phyloP scores from a whole-genome alignment of 2,329 filamentous ascomycete species.

The Penicillium brevicompactum region DNA sequence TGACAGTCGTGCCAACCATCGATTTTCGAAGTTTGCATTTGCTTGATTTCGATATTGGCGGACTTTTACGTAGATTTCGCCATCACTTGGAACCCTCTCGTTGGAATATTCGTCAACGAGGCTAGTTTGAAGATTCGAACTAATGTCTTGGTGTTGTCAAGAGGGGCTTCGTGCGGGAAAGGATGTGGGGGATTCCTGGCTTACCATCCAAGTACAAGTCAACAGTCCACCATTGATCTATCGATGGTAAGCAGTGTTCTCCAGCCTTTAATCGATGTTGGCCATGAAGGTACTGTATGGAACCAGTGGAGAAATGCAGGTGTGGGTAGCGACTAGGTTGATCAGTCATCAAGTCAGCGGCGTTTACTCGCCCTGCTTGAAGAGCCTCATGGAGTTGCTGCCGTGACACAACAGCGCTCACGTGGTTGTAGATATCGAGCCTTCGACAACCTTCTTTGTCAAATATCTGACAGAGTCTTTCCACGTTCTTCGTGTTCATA shows the following conservation, averaged over 20 bases:
- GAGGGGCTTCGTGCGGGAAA: no score
- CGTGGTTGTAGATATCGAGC: slow-evolving; percentile 22
- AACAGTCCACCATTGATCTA: slow-evolving; percentile 32
- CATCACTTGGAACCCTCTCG: slow-evolving; percentile 19
- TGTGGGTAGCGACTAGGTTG: slow-evolving; percentile 13
- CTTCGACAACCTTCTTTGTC: slow-evolving; percentile 21
- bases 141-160: no score
- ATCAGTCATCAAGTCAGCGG: slow-evolving; percentile 7
- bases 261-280: slow-evolving; percentile 20
- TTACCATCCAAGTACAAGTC: slow-evolving; percentile 33
- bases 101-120: slow-evolving; percentile 25
- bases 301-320: slow-evolving; percentile 21
- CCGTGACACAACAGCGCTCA: slow-evolving; percentile 20
- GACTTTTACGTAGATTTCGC: slow-evolving; percentile 26
- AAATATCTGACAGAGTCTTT: slow-evolving; percentile 25
- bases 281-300: slow-evolving; percentile 31
- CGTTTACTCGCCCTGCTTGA: slow-evolving; percentile 3
- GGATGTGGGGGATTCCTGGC: no score
- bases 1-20: slow-evolving; percentile 15
- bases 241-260: slow-evolving; percentile 9
- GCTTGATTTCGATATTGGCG: slow-evolving; percentile 23
- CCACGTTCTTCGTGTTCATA: slow-evolving; percentile 20
- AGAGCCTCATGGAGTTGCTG: slow-evolving; percentile 15
- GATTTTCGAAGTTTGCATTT: slow-evolving; percentile 20
- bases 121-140: slow-evolving; percentile 2